These are phyloP conservation scores for Anthracocystis setariae DNA, from an alignment of 1,284 basidiomycete genomes.

Conservation along the genomic window DNA sequence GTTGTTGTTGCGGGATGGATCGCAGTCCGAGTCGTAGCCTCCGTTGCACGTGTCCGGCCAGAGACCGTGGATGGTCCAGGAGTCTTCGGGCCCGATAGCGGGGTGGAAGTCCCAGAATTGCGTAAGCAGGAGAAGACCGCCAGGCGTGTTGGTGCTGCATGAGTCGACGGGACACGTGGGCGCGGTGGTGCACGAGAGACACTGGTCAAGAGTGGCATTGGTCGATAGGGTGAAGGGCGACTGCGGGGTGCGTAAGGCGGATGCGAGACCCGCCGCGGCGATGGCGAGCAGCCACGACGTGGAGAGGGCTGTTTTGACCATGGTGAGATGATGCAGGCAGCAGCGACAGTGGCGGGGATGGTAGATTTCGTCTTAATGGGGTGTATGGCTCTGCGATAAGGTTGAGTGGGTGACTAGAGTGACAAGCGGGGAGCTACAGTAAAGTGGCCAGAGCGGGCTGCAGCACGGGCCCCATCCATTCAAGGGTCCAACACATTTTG, in stretches of 20 bases:
- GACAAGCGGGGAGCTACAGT: too few relatives aligned
- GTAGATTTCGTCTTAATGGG: too few relatives aligned
- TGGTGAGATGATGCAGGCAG: not conserved
- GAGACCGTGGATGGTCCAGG: conserved; percentile 53
- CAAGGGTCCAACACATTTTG: too few relatives aligned
- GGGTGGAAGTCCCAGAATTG: conserved; percentile 55
- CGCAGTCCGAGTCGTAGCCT: conserved; percentile 42
- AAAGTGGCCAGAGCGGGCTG: too few relatives aligned
- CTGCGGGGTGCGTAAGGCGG: conserved; percentile 6
- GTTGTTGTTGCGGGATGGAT: conserved; percentile 25
- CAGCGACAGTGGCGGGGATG: not conserved
- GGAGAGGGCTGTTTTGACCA: not conserved
- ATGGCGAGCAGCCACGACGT: not conserved
- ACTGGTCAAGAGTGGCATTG: conserved; percentile 9
- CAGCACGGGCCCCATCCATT: too few relatives aligned
- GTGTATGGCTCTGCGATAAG: too few relatives aligned
- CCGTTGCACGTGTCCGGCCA: conserved; percentile 54
- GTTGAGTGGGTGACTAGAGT: too few relatives aligned
- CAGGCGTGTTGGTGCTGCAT: conserved; percentile 48
- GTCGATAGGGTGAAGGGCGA: conserved; percentile 11
- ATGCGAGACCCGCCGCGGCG: not conserved
- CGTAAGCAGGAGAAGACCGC: conserved; percentile 48
- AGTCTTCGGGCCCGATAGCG: conserved; percentile 43
- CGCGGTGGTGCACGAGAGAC: conserved; percentile 30
- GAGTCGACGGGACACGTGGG: conserved; percentile 27